Percentiles rank a stretch among this genome's conserved stretches.
Conservation (phyloP, 257 asterid genomes). For the Solanum commersonii region DNA sequence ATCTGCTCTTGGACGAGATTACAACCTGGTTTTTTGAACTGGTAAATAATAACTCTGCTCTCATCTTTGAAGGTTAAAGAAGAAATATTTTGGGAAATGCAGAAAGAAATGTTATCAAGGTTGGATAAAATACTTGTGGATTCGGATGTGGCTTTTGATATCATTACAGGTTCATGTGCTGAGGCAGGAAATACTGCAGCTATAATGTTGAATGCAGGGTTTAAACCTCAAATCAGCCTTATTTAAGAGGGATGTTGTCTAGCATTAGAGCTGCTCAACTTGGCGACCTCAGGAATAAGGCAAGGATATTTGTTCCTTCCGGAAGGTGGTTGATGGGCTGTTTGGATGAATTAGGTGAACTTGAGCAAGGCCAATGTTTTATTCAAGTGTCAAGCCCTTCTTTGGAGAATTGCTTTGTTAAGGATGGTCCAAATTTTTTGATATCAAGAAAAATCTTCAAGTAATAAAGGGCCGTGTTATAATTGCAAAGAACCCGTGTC, state of each 20-base stretch:
- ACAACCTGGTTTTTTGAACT: constrained; percentile 85
- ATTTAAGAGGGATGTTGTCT: constrained; percentile 68
- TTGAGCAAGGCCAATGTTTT: constrained; percentile 82
- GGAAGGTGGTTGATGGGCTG: constrained; percentile 99
- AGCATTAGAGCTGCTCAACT: constrained; percentile 92
- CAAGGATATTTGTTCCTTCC: constrained; percentile 70
- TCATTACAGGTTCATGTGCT: constrained; percentile 62
- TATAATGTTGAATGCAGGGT: constrained; percentile 85
- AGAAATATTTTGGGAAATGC: constrained; percentile 68
- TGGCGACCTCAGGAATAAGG: constrained; percentile 64
- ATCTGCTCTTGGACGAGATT: constrained; percentile 89
- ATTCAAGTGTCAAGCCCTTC: constrained; percentile 71
- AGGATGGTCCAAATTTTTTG: constrained; percentile 60
- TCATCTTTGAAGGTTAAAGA: constrained; percentile 70
- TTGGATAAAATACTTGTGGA: constrained; percentile 61
- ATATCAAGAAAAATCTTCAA: constrained; percentile 2
- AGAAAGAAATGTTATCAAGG: constrained; percentile 52
- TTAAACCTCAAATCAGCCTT: constrained; percentile 67
- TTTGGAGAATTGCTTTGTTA: constrained; percentile 53
- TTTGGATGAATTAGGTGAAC: constrained; percentile 69
- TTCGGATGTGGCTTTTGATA: constrained; percentile 59
- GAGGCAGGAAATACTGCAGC: constrained; percentile 77
- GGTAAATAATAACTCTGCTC: constrained; percentile 76
- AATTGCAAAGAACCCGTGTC: constrained; percentile 20
- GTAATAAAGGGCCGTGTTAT: not conserved